Percentiles rank a stretch among this genome's conserved stretches.
Conservation (phyloP, 768 basidiomycete species). For the Lyophyllum semitale region DNA sequence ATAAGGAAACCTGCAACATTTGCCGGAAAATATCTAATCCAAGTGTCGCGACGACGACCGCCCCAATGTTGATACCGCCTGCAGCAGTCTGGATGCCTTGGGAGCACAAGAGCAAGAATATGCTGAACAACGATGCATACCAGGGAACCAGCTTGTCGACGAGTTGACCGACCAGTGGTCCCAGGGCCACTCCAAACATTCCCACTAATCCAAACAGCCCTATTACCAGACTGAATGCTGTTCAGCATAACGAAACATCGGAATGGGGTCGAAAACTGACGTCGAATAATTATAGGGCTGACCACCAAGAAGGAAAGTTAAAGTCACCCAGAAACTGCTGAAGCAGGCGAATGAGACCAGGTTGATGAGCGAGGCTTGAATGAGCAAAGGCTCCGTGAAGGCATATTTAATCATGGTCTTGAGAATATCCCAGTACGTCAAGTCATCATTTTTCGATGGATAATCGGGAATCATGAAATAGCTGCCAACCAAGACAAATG, state of each 20-base stretch:
- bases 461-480: constrained; percentile 81
- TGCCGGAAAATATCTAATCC: constrained; percentile 79
- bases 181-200: constrained; percentile 66
- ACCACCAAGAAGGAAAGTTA: constrained; percentile 82
- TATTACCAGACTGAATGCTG: constrained; percentile 44
- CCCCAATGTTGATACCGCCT: constrained; percentile 69
- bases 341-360: constrained; percentile 62
- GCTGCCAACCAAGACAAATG: constrained; percentile 52
- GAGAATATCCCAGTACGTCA: constrained; percentile 70
- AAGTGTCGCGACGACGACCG: constrained; percentile 68
- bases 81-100: constrained; percentile 69
- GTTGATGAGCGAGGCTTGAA: constrained; percentile 68
- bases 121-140: constrained; percentile 68
- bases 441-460: constrained; percentile 66
- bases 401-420: constrained; percentile 78
- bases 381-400: constrained; percentile 75
- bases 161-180: constrained; percentile 67
- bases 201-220: constrained; percentile 79
- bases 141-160: constrained; percentile 78
- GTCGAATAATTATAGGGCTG: constrained; percentile 77
- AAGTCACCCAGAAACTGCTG: constrained; percentile 67
- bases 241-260: background rate
- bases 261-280: constrained; percentile 34
- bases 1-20: constrained; percentile 67
- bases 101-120: constrained; percentile 47